phyloP scores from a whole-genome alignment of 495 filamentous ascomycete genomes.

The Penicillium alfredii region DNA sequence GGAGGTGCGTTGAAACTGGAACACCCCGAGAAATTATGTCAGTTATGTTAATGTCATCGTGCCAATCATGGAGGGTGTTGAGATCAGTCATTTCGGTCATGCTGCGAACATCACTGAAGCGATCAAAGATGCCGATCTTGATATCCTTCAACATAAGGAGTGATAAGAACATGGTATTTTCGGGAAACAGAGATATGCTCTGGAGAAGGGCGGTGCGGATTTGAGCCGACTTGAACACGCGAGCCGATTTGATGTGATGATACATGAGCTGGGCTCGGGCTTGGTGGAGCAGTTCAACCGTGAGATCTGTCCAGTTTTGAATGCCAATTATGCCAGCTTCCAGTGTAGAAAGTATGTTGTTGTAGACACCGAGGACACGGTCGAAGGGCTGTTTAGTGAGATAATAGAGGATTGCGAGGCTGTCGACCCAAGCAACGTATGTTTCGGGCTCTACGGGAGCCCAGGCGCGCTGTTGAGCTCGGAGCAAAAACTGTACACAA shows the following conservation, averaged over 20 bases:
- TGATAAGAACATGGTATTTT: constrained; percentile 71
- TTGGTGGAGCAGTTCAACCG: constrained; percentile 57
- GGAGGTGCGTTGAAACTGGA: constrained; percentile 48
- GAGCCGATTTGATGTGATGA: constrained; percentile 53
- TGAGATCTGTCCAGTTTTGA: too few species aligned
- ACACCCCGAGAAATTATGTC: constrained; percentile 12
- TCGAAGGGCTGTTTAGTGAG: constrained; percentile 36
- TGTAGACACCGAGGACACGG: constrained; percentile 45
- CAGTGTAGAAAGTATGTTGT: too few species aligned
- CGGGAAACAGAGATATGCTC: constrained; percentile 59
- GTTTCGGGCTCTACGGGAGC: constrained; percentile 37
- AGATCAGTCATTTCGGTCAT: constrained; percentile 9
- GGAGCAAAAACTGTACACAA: constrained; percentile 45
- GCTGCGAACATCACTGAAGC: constrained; percentile 57
- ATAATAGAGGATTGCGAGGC: constrained; percentile 59
- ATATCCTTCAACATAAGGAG: constrained; percentile 67
- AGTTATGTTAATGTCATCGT: not conserved
- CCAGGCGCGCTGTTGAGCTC: constrained; percentile 50
- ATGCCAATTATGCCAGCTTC: too few species aligned
- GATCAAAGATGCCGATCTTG: constrained; percentile 63
- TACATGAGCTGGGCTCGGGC: constrained; percentile 60
- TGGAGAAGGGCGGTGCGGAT: constrained; percentile 54
- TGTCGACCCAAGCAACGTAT: constrained; percentile 52
- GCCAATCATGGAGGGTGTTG: not conserved
- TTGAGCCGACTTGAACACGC: constrained; percentile 55